Evolutionary conservation across 257 asterid genomes (phyloP).

Genomic region (Capsicum pubescens): DNA sequence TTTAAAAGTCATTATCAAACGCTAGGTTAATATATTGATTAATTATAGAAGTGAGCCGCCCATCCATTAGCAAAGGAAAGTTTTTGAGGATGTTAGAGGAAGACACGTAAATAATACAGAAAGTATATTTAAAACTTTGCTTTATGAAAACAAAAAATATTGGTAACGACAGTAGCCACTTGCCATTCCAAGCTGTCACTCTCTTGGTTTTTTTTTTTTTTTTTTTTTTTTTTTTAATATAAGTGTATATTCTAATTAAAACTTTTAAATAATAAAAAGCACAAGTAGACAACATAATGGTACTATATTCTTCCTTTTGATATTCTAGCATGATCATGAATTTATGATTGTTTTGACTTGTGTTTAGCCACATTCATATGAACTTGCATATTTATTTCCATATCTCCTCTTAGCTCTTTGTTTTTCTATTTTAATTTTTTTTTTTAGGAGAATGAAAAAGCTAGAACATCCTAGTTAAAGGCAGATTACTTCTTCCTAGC

Average conservation of each 20-base stretch:
- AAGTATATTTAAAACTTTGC: not conserved
- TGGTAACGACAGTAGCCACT: not conserved
- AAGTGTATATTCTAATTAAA: conserved; percentile 22
- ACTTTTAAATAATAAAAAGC: conserved; percentile 47
- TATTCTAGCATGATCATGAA: conserved; percentile 44
- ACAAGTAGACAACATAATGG: conserved; percentile 49
- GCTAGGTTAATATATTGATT: not conserved
- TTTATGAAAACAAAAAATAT: not conserved
- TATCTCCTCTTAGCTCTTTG: not conserved
- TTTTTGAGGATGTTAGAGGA: not conserved
- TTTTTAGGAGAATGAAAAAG: not conserved
- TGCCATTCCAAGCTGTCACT: conserved; percentile 25
- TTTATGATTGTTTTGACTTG: conserved; percentile 71
- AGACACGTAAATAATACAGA: not conserved
- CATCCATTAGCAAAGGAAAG: not conserved
- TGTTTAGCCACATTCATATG: conserved; percentile 41
- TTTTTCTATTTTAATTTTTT: not conserved
- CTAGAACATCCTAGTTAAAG: not conserved
- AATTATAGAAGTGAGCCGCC: not conserved
- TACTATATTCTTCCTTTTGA: conserved; percentile 36
- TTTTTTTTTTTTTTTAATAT: too few relatives aligned
- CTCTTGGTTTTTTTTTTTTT: not conserved
- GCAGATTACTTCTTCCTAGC: not conserved
- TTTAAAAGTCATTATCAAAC: too few relatives aligned
- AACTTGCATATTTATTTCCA: not conserved